Evolutionary conservation across 257 asterid species (phyloP).

Genomic region (Solanum sejunctum): DNA sequence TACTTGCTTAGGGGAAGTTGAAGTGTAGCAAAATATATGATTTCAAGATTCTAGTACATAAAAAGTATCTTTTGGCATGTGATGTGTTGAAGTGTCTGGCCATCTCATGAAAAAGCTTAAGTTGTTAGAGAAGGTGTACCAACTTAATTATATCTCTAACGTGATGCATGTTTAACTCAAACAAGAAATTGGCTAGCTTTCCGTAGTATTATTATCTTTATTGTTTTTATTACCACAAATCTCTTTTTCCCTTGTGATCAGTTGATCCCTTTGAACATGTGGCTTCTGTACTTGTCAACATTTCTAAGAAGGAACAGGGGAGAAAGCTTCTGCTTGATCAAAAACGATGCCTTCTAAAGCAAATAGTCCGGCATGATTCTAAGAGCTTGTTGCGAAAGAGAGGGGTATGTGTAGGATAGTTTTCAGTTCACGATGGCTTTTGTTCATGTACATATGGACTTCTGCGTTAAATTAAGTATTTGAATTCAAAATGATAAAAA

Average conservation of each 20-base stretch:
- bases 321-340: conserved; percentile 84
- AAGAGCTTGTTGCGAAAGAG: conserved; percentile 63
- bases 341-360: conserved; percentile 77
- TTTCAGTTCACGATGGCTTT: not conserved
- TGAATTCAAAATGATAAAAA: not conserved
- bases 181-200: not conserved
- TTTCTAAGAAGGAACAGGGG: conserved; percentile 80
- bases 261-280: conserved; percentile 90
- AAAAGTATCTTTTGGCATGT: not conserved
- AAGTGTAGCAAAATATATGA: not conserved
- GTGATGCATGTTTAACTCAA: not conserved
- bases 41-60: not conserved
- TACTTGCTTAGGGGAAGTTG: not conserved
- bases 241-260: conserved; percentile 8
- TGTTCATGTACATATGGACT: not conserved
- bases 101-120: not conserved
- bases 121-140: not conserved
- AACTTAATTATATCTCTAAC: not conserved
- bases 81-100: not conserved
- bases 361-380: conserved; percentile 80
- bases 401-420: conserved; percentile 43
- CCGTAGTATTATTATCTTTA: not conserved
- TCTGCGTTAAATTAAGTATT: not conserved
- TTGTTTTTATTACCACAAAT: not conserved
- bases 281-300: conserved; percentile 83